Conservation (phyloP, 2,329 filamentous ascomycete species). For the Cercospora sp. region DNA sequence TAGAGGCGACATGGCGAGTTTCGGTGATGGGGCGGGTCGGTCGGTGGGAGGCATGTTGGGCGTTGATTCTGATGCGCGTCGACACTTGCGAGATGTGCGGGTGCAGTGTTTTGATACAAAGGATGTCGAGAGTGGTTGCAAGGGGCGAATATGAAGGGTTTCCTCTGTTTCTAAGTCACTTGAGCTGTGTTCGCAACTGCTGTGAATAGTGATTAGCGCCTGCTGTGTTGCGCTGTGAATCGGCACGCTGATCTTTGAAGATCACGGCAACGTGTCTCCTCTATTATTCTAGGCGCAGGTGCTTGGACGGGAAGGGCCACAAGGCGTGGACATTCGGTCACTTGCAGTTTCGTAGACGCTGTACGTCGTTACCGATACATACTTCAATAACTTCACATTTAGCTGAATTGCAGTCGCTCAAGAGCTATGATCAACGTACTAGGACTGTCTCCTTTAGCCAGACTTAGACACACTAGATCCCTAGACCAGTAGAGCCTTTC, state of each 20-base stretch:
- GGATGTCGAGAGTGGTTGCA: neutral
- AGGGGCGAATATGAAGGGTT: neutral
- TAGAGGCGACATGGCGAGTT: neutral
- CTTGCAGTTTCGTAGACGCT: neutral
- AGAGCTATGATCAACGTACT: neutral
- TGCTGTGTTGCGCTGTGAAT: neutral
- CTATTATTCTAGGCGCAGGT: neutral
- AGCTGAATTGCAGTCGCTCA: neutral
- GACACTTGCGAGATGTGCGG: neutral
- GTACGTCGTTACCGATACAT: neutral
- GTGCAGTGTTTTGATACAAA: neutral
- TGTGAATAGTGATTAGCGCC: neutral
- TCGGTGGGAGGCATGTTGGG: neutral
- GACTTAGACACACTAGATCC: neutral
- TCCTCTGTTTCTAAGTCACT: neutral
- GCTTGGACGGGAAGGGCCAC: neutral
- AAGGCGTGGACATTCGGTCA: neutral
- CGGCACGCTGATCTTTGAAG: neutral
- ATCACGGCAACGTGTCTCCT: neutral
- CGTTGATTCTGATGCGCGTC: neutral
- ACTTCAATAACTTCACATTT: neutral
- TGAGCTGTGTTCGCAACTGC: neutral
- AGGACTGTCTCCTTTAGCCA: neutral
- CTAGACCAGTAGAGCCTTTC: slow-evolving; percentile 31
- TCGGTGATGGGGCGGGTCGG: neutral